Evolutionary conservation across 345 rosid genomes (phyloP).

Genomic region (Pseudoturritis turrita): DNA sequence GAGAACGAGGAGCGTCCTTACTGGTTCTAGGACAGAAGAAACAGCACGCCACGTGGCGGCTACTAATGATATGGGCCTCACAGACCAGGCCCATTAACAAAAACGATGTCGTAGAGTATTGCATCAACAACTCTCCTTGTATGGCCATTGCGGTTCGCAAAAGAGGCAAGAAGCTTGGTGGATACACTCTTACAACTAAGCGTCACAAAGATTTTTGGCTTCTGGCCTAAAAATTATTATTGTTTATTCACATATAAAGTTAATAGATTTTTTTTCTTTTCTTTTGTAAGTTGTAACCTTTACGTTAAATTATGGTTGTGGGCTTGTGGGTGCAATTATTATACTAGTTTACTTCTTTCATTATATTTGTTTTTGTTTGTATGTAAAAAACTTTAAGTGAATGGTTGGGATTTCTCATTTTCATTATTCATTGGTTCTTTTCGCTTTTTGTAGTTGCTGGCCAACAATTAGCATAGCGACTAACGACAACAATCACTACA

Average conservation of each 20-base stretch:
- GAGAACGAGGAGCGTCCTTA: constrained; percentile 51
- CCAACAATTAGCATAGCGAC: no score
- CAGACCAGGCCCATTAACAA: constrained; percentile 13
- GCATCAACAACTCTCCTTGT: constrained; percentile 77
- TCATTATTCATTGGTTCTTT: background rate
- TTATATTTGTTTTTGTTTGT: background rate
- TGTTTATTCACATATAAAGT: background rate
- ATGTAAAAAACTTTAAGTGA: background rate
- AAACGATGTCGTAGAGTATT: constrained; percentile 68
- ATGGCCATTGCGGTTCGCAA: constrained; percentile 92
- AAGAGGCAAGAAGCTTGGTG: constrained; percentile 77
- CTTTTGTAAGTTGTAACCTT: constrained; percentile 1
- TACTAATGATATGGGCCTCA: constrained; percentile 71
- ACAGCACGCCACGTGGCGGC: constrained; percentile 71
- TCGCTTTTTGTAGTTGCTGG: no score
- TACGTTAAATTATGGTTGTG: constrained; percentile 5
- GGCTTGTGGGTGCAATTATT: constrained; percentile 14
- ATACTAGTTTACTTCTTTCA: background rate
- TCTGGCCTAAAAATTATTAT: constrained; percentile 42
- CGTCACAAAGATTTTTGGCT: constrained; percentile 98
- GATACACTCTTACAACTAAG: constrained; percentile 87
- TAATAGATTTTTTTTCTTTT: background rate
- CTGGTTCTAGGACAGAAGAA: constrained; percentile 76
- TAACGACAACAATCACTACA: no score
- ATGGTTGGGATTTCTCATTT: background rate